These are phyloP conservation scores for Cystobasidium pallidum DNA, from an alignment of 1,284 basidiomycete genomes.

Conservation along the genomic window DNA sequence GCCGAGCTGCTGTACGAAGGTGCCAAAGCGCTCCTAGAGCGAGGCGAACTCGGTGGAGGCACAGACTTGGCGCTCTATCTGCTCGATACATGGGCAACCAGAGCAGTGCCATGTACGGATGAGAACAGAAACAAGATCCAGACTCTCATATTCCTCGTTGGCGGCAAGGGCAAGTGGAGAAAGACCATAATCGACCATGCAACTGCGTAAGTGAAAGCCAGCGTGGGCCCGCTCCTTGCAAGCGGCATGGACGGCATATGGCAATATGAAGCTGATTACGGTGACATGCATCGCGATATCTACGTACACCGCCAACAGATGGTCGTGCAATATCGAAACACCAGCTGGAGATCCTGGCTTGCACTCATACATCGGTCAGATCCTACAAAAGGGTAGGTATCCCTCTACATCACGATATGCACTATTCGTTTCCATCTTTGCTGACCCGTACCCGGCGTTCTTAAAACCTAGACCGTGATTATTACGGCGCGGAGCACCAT, in stretches of 20 bases:
- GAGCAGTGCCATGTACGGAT: conserved; percentile 72
- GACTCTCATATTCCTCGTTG: conserved; percentile 76
- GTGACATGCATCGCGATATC: too few species aligned
- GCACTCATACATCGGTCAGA: conserved; percentile 82
- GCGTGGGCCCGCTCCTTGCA: too few species aligned
- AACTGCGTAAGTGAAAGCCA: conserved; percentile 67
- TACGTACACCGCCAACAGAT: conserved; percentile 63
- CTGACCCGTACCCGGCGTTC: background rate
- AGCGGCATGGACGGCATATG: too few species aligned
- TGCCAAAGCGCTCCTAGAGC: conserved; percentile 79
- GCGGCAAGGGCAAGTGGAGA: conserved; percentile 73
- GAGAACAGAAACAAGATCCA: conserved; percentile 67
- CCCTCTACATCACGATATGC: background rate
- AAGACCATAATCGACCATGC: conserved; percentile 76
- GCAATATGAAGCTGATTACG: too few species aligned
- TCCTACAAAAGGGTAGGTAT: conserved; percentile 77
- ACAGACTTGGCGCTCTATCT: conserved; percentile 77
- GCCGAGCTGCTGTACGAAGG: conserved; percentile 87
- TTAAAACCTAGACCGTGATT: conserved; percentile 66
- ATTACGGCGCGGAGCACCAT: conserved; percentile 74
- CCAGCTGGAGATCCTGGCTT: conserved; percentile 82
- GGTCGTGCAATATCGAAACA: conserved; percentile 74
- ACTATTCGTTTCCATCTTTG: background rate
- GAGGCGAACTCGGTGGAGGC: conserved; percentile 82
- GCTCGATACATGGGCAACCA: conserved; percentile 75